Evolutionary conservation across 805 yeast genomes (phyloP).

Genomic region (Spathaspora hagerdaliae): DNA sequence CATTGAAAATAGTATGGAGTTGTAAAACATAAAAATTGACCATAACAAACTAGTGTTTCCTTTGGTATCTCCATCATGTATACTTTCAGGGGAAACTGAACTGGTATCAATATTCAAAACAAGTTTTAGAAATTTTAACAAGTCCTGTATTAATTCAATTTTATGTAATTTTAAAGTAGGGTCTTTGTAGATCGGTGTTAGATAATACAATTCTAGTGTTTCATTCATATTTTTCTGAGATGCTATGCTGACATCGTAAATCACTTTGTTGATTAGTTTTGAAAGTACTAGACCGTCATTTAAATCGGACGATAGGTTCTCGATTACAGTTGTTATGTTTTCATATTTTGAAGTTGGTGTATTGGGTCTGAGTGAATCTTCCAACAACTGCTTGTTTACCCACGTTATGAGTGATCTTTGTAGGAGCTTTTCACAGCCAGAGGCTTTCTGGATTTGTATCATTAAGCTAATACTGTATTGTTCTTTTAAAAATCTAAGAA

Average conservation of each 20-base stretch:
- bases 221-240: constrained; percentile 8
- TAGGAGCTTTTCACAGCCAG: background rate
- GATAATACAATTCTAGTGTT: constrained; percentile 15
- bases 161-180: constrained; percentile 44
- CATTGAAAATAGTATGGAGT: constrained; percentile 18
- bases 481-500: no score
- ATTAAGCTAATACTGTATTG: no score
- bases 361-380: constrained; percentile 5
- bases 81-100: constrained; percentile 47
- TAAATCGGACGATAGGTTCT: constrained; percentile 28
- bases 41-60: constrained; percentile 46
- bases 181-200: constrained; percentile 27
- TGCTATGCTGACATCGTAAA: constrained; percentile 10
- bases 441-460: no score
- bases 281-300: constrained; percentile 38
- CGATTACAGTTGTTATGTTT: constrained; percentile 1
- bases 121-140: constrained; percentile 38
- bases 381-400: constrained; percentile 39
- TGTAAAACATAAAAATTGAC: constrained; percentile 42
- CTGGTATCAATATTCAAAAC: constrained; percentile 37
- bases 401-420: constrained; percentile 47
- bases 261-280: constrained; percentile 31
- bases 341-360: constrained; percentile 1
- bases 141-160: constrained; percentile 43
- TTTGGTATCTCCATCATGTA: constrained; percentile 46